Percentiles rank a stretch among this genome's conserved stretches.
Conservation (phyloP, 768 basidiomycete species). For the Trametes cinnabarina region DNA sequence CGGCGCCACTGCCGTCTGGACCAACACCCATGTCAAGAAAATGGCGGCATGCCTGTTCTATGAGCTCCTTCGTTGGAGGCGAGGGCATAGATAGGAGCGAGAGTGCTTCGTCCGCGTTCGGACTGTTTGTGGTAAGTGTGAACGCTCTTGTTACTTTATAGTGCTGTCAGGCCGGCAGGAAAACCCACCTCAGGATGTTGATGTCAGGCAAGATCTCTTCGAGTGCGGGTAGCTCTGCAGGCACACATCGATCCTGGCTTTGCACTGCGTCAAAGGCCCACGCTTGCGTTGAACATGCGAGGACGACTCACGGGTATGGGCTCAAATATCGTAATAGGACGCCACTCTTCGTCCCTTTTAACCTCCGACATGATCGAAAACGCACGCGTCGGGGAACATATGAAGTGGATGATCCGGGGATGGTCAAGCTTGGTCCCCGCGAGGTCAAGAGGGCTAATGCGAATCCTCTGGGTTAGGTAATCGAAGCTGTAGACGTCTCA, state of each 20-base stretch:
- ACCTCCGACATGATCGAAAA: conserved; percentile 65
- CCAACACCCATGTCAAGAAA: conserved; percentile 66
- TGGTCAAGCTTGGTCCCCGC: conserved; percentile 47
- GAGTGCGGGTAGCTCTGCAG: conserved; percentile 73
- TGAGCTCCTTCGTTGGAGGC: conserved; percentile 46
- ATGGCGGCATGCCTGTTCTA: conserved; percentile 65
- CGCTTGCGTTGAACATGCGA: background rate
- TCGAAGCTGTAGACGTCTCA: conserved; percentile 78
- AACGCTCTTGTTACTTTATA: background rate
- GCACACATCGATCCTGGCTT: conserved; percentile 70
- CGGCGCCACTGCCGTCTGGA: conserved; percentile 45
- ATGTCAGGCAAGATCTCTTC: conserved; percentile 56
- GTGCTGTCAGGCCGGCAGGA: background rate
- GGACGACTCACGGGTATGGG: conserved; percentile 69
- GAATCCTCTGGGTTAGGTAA: conserved; percentile 71
- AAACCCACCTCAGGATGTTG: conserved; percentile 61
- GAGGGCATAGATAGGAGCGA: conserved; percentile 54
- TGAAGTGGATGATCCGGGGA: conserved; percentile 69
- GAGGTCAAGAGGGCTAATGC: conserved; percentile 71
- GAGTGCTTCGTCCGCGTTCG: conserved; percentile 85
- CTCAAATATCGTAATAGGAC: conserved; percentile 72
- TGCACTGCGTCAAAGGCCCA: conserved; percentile 7
- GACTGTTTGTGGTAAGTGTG: conserved; percentile 40
- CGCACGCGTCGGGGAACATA: conserved; percentile 80
- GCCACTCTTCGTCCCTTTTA: conserved; percentile 51